phyloP scores from a whole-genome alignment of 148 eudicot genomes.

The Rhododendron williamsianum region DNA sequence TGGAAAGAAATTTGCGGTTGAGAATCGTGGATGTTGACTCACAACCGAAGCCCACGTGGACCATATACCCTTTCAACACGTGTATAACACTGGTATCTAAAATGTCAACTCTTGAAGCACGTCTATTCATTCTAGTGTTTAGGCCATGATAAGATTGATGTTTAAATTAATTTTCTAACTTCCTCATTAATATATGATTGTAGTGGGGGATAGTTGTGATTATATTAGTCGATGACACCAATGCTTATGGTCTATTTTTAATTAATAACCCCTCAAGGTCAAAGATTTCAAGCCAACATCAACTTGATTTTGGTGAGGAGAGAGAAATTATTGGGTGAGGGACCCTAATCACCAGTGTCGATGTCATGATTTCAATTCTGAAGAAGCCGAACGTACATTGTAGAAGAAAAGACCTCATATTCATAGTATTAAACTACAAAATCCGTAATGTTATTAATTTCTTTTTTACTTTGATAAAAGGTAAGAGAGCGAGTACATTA shows the following conservation, averaged over 20 bases:
- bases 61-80: background rate
- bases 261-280: background rate
- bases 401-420: too few species aligned
- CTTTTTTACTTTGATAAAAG: too few species aligned
- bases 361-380: background rate
- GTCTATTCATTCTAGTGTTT: background rate
- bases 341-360: background rate
- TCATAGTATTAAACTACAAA: too few species aligned
- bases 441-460: too few species aligned
- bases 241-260: background rate
- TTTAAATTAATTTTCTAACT: background rate
- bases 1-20: background rate
- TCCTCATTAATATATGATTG: background rate
- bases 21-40: background rate
- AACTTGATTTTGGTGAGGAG: background rate
- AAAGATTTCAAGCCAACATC: background rate
- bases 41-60: background rate
- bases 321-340: background rate
- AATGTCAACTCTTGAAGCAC: constrained; percentile 1
- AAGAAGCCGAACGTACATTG: too few species aligned
- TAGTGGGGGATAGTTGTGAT: background rate
- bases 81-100: background rate
- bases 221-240: background rate
- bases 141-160: background rate
- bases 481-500: too few species aligned